These are phyloP conservation scores for Trypanosoma brucei DNA, from an alignment of 208 protist species.

Conservation along the genomic window DNA sequence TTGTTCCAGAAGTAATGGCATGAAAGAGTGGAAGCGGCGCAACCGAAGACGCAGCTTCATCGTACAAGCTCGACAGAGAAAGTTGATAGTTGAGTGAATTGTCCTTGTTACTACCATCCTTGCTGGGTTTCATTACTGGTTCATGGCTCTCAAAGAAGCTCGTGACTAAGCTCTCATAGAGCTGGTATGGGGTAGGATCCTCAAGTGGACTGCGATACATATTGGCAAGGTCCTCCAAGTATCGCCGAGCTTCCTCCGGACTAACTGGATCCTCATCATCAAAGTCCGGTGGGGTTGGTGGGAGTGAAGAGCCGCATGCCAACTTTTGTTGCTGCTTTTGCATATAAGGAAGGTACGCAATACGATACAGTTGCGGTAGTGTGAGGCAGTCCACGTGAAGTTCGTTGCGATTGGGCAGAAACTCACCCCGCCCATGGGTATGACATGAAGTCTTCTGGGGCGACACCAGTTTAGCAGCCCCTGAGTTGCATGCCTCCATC, in stretches of 20 bases:
- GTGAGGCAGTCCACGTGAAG: conserved; percentile 40
- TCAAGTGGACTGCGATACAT: conserved; percentile 6
- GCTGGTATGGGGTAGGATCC: conserved; percentile 58
- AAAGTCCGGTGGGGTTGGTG: conserved; percentile 68
- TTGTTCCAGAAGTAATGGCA: conserved; percentile 11
- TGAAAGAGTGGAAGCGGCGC: conserved; percentile 5
- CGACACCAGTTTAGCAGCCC: conserved; percentile 33
- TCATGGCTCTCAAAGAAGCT: neutral
- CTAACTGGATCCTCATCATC: conserved; percentile 61
- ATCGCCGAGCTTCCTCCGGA: conserved; percentile 49
- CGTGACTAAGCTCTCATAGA: conserved; percentile 60
- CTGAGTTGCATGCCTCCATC: conserved; percentile 66
- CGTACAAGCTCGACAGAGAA: neutral
- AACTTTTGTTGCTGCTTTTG: conserved; percentile 26
- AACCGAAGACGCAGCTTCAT: neutral
- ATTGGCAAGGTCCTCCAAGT: conserved; percentile 64
- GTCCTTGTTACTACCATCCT: neutral
- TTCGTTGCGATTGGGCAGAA: conserved; percentile 22
- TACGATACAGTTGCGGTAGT: conserved; percentile 62
- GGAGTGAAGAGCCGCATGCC: conserved; percentile 25
- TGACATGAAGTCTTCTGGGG: conserved; percentile 64
- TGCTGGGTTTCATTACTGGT: neutral
- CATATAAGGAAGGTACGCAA: conserved; percentile 53
- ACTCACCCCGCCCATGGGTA: conserved; percentile 47
- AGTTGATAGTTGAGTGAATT: conserved; percentile 1